Conservation (phyloP, 257 asterid species). For the Ballota nigra region DNA sequence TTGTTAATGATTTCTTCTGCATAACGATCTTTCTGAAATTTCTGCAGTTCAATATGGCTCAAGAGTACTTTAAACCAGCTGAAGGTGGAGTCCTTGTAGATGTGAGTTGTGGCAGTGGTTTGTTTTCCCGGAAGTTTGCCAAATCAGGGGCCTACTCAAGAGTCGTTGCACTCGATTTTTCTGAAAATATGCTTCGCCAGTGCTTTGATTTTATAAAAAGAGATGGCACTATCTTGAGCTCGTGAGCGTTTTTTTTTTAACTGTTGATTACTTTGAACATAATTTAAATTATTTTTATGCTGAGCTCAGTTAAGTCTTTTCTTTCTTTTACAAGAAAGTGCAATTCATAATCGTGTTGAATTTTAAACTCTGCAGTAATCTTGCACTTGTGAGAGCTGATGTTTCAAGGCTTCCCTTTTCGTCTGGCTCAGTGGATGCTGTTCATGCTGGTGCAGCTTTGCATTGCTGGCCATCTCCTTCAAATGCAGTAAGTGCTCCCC, state of each 20-base stretch:
- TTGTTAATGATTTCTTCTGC: no score
- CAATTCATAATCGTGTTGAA: background rate
- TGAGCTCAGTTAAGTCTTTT: background rate
- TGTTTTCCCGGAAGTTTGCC: slow-evolving; percentile 88
- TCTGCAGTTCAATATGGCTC: no score
- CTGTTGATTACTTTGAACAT: background rate
- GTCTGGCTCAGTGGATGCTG: slow-evolving; percentile 86
- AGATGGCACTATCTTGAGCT: slow-evolving; percentile 55
- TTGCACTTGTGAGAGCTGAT: slow-evolving; percentile 97
- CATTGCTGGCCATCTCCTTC: slow-evolving; percentile 99
- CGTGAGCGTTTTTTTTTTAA: slow-evolving; percentile 55
- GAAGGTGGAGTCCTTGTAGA: slow-evolving; percentile 90
- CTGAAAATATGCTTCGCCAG: slow-evolving; percentile 97
- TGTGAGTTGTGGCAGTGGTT: slow-evolving; percentile 96
- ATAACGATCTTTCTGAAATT: no score
- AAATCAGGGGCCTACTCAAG: slow-evolving; percentile 74
- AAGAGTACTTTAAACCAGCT: no score
- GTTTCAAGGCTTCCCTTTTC: slow-evolving; percentile 89
- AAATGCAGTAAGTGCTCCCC: slow-evolving; percentile 58
- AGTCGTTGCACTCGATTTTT: slow-evolving; percentile 84
- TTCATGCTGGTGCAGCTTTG: slow-evolving; percentile 98
- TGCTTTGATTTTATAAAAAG: slow-evolving; percentile 73
- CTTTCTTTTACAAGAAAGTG: background rate
- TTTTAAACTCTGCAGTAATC: slow-evolving; percentile 45
- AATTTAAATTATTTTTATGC: background rate